phyloP scores from a whole-genome alignment of 257 asterid genomes.

The Galeopsis tetrahit region DNA sequence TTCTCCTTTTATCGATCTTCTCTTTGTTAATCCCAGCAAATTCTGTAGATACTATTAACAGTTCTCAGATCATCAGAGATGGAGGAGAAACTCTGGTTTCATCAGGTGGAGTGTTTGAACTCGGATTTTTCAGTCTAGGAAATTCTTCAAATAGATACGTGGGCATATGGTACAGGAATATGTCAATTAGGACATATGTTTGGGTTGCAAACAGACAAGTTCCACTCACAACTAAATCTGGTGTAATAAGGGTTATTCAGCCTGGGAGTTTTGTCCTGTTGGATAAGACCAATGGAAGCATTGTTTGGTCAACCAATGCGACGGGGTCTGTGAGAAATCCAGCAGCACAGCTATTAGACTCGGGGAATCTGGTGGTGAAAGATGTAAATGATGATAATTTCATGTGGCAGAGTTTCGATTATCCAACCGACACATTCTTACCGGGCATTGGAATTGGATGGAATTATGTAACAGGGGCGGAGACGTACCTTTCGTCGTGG shows the following conservation, averaged over 20 bases:
- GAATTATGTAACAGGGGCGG: background rate
- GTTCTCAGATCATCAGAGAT: constrained; percentile 17
- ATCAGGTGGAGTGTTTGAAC: constrained; percentile 23
- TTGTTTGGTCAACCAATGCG: constrained; percentile 50
- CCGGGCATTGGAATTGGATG: constrained; percentile 24
- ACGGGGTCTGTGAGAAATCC: constrained; percentile 30
- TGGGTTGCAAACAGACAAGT: constrained; percentile 33
- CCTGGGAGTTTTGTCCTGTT: too few species aligned
- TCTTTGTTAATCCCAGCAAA: background rate
- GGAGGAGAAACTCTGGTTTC: constrained; percentile 26
- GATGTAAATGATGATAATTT: constrained; percentile 32
- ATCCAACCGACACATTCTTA: constrained; percentile 46
- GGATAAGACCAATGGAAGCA: constrained; percentile 14
- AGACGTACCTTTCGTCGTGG: constrained; percentile 21
- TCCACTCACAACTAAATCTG: constrained; percentile 34
- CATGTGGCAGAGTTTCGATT: constrained; percentile 51
- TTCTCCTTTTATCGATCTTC: background rate
- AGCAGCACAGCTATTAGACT: constrained; percentile 42
- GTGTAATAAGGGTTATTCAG: background rate
- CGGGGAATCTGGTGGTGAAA: constrained; percentile 54
- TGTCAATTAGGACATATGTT: too few species aligned
- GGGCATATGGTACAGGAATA: too few species aligned
- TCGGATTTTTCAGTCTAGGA: background rate
- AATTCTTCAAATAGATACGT: too few species aligned
- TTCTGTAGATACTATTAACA: constrained; percentile 8